phyloP scores from a whole-genome alignment of 495 filamentous ascomycete species.

The Trichoderma gamsii region DNA sequence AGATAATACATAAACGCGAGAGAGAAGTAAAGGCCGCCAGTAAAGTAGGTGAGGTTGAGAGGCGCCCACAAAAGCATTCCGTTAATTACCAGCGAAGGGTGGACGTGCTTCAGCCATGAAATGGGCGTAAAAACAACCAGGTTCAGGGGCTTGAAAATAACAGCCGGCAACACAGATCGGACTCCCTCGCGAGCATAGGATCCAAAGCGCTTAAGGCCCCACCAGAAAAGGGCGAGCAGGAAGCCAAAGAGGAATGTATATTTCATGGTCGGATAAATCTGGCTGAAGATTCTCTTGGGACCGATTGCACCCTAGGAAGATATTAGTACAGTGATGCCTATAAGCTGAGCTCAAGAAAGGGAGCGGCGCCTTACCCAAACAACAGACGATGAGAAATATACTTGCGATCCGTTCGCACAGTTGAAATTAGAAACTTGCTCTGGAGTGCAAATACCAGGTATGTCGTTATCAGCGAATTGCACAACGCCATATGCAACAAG shows the following conservation, averaged over 20 bases:
- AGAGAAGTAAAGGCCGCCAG: slow-evolving; percentile 27
- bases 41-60: slow-evolving; percentile 29
- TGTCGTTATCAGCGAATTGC: slow-evolving; percentile 36
- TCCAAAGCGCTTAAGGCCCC: neutral
- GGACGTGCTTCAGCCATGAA: slow-evolving; percentile 27
- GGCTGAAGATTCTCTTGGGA: slow-evolving; percentile 6
- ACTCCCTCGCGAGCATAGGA: neutral
- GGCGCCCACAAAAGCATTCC: slow-evolving; percentile 32
- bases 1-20: slow-evolving; percentile 30
- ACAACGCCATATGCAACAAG: slow-evolving; percentile 32
- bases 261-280: slow-evolving; percentile 5
- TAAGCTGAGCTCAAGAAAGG: neutral
- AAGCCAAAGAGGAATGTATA: slow-evolving; percentile 4
- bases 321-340: neutral
- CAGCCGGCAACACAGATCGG: neutral
- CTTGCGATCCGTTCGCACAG: slow-evolving; percentile 33
- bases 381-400: slow-evolving; percentile 42
- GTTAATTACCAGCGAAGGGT: slow-evolving; percentile 29
- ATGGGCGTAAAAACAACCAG: slow-evolving; percentile 13
- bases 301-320: neutral
- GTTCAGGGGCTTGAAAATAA: neutral
- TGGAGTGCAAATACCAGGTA: slow-evolving; percentile 33
- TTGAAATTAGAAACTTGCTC: slow-evolving; percentile 34
- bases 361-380: slow-evolving; percentile 28
- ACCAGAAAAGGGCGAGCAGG: slow-evolving; percentile 2